These are phyloP conservation scores for Bipolaris victoriae DNA, from an alignment of 2,329 filamentous ascomycete species.

Conservation along the genomic window DNA sequence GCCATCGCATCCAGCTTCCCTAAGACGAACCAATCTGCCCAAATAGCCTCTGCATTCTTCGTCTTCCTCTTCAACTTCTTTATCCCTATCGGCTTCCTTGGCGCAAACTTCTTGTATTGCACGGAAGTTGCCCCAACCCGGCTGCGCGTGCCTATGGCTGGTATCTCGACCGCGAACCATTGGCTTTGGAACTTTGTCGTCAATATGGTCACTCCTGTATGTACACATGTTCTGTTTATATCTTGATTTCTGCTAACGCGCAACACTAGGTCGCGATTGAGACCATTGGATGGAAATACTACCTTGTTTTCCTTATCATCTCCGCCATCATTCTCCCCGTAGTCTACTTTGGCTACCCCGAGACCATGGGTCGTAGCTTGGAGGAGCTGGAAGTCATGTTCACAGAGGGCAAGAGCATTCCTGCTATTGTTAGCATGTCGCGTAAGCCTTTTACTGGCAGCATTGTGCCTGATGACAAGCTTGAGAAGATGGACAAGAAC, in stretches of 20 bases:
- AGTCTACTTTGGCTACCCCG: constrained; percentile 56
- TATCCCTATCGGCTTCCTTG: constrained; percentile 65
- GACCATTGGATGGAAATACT: constrained; percentile 60
- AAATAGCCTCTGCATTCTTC: constrained; percentile 62
- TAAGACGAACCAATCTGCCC: constrained; percentile 53
- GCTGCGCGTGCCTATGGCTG: constrained; percentile 61
- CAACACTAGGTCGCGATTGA: constrained; percentile 50
- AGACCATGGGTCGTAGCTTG: constrained; percentile 59
- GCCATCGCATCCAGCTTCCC: constrained; percentile 60
- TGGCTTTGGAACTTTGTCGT: constrained; percentile 55
- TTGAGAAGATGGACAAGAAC: constrained; percentile 21
- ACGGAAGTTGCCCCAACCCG: constrained; percentile 63
- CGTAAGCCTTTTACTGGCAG: constrained; percentile 23
- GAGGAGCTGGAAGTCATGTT: constrained; percentile 54
- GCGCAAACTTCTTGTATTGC: constrained; percentile 66
- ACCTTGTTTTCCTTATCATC: constrained; percentile 58
- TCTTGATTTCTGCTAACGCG: not conserved
- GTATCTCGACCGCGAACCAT: constrained; percentile 60
- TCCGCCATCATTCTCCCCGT: constrained; percentile 54
- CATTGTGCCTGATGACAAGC: constrained; percentile 9
- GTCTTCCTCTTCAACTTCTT: constrained; percentile 67
- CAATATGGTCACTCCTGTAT: constrained; percentile 36
- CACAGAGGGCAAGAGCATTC: constrained; percentile 47
- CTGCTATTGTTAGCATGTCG: constrained; percentile 32
- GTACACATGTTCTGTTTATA: not conserved